These are phyloP conservation scores for Margaritispora aquatica DNA, from an alignment of 495 filamentous ascomycete genomes.

Conservation along the genomic window DNA sequence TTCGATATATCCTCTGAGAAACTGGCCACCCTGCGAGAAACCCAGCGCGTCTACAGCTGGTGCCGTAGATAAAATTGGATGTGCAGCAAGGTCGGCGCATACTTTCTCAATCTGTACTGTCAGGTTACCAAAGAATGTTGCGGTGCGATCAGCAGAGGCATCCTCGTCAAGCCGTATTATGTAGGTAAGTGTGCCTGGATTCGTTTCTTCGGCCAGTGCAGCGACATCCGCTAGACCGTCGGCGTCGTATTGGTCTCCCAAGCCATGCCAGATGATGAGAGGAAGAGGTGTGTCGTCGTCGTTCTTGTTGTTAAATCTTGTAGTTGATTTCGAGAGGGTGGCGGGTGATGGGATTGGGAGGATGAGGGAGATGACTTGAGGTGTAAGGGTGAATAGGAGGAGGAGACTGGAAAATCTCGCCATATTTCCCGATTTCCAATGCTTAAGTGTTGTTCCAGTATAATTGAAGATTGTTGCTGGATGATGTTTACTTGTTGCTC, in stretches of 20 bases:
- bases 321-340: background rate
- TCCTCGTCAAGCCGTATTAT: slow-evolving; percentile 68
- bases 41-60: slow-evolving; percentile 85
- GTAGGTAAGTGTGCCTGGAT: slow-evolving; percentile 83
- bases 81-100: slow-evolving; percentile 68
- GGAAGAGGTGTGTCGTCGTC: slow-evolving; percentile 56
- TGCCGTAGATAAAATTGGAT: slow-evolving; percentile 75
- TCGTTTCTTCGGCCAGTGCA: slow-evolving; percentile 57
- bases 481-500: too few species aligned
- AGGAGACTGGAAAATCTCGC: slow-evolving; percentile 47
- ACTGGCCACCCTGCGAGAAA: slow-evolving; percentile 94
- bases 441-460: too few species aligned
- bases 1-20: slow-evolving; percentile 89
- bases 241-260: slow-evolving; percentile 63
- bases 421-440: slow-evolving; percentile 55
- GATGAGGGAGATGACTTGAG: slow-evolving; percentile 15
- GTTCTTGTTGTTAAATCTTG: background rate
- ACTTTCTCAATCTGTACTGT: slow-evolving; percentile 72
- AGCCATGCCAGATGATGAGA: slow-evolving; percentile 83
- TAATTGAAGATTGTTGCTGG: too few species aligned
- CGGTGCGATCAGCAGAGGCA: slow-evolving; percentile 58
- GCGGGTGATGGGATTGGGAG: slow-evolving; percentile 11
- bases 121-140: slow-evolving; percentile 88
- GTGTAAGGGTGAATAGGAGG: slow-evolving; percentile 33
- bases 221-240: slow-evolving; percentile 66